Base-by-base conservation (phyloP, 208 protist genomes). In the Crithidia mellificae region DNA sequence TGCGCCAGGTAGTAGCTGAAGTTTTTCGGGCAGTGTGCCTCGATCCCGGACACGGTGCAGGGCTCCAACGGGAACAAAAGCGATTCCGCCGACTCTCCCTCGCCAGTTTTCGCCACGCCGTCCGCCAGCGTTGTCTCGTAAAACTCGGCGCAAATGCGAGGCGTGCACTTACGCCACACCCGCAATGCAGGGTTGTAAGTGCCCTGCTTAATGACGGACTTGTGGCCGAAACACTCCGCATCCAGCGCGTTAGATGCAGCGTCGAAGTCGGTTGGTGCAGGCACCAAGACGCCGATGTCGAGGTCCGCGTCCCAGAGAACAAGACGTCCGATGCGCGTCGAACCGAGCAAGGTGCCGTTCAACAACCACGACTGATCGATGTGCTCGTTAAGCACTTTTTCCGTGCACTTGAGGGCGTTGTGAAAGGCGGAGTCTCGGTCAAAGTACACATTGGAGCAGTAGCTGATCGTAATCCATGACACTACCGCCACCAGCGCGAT, bases 271-370 rank as follows among this genome's bases (percentile, higher is more conserved):
- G 62, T 41, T n/a, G 72, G 70, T 11, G 71, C 27, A 5, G 61
- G 54, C n/a, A 76, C 36, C 56, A 89, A 39, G 6, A 90, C 73
- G 30, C 85, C 89, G 59, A 92, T 74, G 61, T 92, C 86, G n/a
- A 95, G 74, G 57, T 95, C 89, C 1, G 83, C 77, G 64, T 95
- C 89, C 89, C 89, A 95, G 47, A 95, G 61, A 39, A 95, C 72
- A n/a, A 95, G 74, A 20, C 83, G 77, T 14, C 86, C 85, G 32
- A 92, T 61, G 12, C 89, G 71, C 19, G 70, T 84, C 46, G 73
- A 81, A 17, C 89, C 89, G 9, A 95, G 76, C 50, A 95, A 77
- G 12, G 86, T 95, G 46, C 89, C 89, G 56, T 92, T 92, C 63
- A 83, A 78, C 22, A 95, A 58, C 89, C 89, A 95, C 63, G 74